Evolutionary conservation across 164 flowering plant genomes (phyloP), one percentile per base, ranked within the genome.

Genomic region (Macadamia tetraphylla): DNA sequence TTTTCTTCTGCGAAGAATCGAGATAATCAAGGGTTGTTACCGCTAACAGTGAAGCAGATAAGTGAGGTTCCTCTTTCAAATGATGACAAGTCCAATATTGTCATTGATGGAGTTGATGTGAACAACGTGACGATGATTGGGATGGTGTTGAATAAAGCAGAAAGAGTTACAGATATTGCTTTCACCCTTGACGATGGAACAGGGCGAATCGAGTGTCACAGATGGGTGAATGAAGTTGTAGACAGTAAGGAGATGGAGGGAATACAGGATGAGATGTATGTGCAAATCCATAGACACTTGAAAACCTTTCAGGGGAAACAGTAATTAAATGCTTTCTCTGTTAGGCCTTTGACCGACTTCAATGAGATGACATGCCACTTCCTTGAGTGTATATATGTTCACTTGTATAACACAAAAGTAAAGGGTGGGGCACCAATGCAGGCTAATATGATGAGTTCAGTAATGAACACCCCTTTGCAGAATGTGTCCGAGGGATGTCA

Each of bases 161-260:
- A 82, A 53, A 89, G 86, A 62, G 79, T 85, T 23, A 88, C 94
- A 14, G 92, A 95, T 76, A 80, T 85, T 61, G 63, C 80, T 15
- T 90, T 92, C 52, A 68, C 71, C 42, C 76, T 95, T 11, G 94
- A 92, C 78, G 99, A 95, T 82, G 99, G 99, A 6, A 95, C 97
- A 0, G 97, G 97, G 18, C 81, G 88, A n/a, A 73, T 89, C 59
- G 87, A 85, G 35, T 86, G 93, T 71, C 76, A 68, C 46, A 83
- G 85, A 86, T 95, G 99, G 97, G 71, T 85, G 63, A 81, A 88
- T 66, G 93, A 91, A 66, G 66, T 77, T 30, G 64, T 75, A 53
- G 95, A 87, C 58, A 63, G 80, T 4, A 82, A 76, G 74, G 95
- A 91, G 78, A 78, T 81, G 80, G 91, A 79, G 29, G 78, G 56